These are phyloP conservation scores for Aspergillus leporis DNA, from an alignment of 495 filamentous ascomycete species.

Conservation along the genomic window DNA sequence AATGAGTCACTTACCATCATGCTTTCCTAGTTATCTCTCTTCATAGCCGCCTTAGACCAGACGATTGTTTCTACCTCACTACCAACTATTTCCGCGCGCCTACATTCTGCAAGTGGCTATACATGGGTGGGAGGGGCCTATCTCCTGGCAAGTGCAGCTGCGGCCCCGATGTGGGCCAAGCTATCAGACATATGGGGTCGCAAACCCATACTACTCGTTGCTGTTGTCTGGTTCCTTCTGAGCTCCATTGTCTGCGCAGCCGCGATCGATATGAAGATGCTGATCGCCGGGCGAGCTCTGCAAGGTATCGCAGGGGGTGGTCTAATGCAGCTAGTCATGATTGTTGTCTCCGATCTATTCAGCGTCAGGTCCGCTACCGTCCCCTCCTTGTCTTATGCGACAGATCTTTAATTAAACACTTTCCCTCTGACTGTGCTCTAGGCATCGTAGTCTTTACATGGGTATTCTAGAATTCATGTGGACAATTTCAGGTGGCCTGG, in stretches of 20 bases:
- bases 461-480: slow-evolving; percentile 58
- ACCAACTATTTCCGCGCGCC: slow-evolving; percentile 46
- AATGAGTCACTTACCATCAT: background rate
- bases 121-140: slow-evolving; percentile 57
- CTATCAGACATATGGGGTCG: slow-evolving; percentile 76
- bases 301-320: slow-evolving; percentile 75
- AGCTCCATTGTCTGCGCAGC: slow-evolving; percentile 63
- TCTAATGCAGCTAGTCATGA: slow-evolving; percentile 69
- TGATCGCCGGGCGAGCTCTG: slow-evolving; percentile 66
- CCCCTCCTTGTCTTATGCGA: background rate
- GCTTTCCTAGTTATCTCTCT: slow-evolving; percentile 21
- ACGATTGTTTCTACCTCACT: slow-evolving; percentile 57
- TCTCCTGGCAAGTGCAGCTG: slow-evolving; percentile 29
- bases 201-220: slow-evolving; percentile 66
- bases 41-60: slow-evolving; percentile 54
- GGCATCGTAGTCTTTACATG: slow-evolving; percentile 46
- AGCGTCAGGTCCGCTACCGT: slow-evolving; percentile 42
- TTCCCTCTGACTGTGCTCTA: background rate
- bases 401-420: background rate
- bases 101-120: slow-evolving; percentile 49
- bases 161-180: slow-evolving; percentile 56
- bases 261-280: slow-evolving; percentile 60
- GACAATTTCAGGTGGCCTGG: slow-evolving; percentile 62
- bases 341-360: slow-evolving; percentile 71
- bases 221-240: slow-evolving; percentile 64